Base-by-base conservation (phyloP, 192 early-diverging fungal species). In the Coemansia sp. region DNA sequence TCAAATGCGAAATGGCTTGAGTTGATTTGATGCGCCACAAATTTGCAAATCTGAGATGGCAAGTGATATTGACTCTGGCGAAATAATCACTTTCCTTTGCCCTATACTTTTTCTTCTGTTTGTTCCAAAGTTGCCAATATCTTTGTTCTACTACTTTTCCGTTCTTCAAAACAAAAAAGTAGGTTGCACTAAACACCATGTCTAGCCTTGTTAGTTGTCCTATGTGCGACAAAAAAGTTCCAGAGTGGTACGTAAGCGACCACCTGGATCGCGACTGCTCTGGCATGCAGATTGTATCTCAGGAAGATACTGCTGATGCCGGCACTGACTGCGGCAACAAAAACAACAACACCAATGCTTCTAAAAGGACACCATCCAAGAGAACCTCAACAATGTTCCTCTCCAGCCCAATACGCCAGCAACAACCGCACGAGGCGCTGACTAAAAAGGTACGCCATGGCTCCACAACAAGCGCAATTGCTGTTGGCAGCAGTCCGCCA, bases 191-290 rank as follows among this genome's bases (percentile, higher is more conserved):
- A 51, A 8, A 51, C 8, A 51, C 25, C 10, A 51, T 51, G 48
- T 68, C 61, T 29, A 79, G 71, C 35, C 60, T 81, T 21, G 69
- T 81, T 4, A 20, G 35, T 13, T 82, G 80, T 40, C 80, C 80
- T 13, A 56, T 73, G 18, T 82, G 80, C 63, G 42, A 34, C 56
- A 73, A 67, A 48, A 57, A 35, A 13, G 80, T 82, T 8, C 74
- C 74, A 6, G 74, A 74, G 39, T 82, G 74, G 75, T 82, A 64
- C 34, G 68, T 77, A n/a, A 82, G 53, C 63, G 74, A 71, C 57
- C 80, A 82, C 58, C 43, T 82, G 45, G 80, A 82, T 33, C 67
- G 43, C 61, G 80, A 74, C 26, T 83, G 75, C 59, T 31, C 26
- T 7, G 71, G 49, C 26, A 52, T 70, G 56, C 45, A 59, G 34